These are phyloP conservation scores for Aureoboletus auriporus DNA, from an alignment of 768 basidiomycete species.

Conservation along the genomic window DNA sequence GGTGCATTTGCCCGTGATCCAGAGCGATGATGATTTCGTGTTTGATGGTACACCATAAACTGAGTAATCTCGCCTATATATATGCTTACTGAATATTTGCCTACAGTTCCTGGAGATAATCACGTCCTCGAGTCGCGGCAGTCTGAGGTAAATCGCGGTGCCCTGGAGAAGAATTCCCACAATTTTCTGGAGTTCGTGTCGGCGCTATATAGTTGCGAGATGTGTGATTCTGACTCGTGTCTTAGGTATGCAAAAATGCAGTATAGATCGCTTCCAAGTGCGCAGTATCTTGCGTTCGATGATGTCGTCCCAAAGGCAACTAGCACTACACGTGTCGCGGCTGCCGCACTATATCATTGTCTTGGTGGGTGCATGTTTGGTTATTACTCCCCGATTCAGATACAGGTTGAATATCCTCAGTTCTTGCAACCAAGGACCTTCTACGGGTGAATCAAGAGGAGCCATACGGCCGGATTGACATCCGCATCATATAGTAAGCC, in stretches of 20 bases:
- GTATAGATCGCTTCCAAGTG: slow-evolving; percentile 50
- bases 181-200: slow-evolving; percentile 73
- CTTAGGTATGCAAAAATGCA: slow-evolving; percentile 78
- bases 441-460: slow-evolving; percentile 56
- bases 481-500: slow-evolving; percentile 33
- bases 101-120: slow-evolving; percentile 27
- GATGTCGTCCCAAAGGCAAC: slow-evolving; percentile 60
- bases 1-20: slow-evolving; percentile 35
- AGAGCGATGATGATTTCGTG: slow-evolving; percentile 57
- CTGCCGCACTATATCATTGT: slow-evolving; percentile 82
- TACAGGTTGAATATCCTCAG: slow-evolving; percentile 35
- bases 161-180: slow-evolving; percentile 70
- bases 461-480: slow-evolving; percentile 53
- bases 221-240: slow-evolving; percentile 11
- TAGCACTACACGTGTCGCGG: slow-evolving; percentile 73
- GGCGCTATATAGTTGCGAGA: neutral
- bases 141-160: slow-evolving; percentile 51
- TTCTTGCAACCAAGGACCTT: slow-evolving; percentile 73
- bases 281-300: slow-evolving; percentile 54
- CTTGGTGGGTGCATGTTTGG: slow-evolving; percentile 48
- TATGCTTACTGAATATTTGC: slow-evolving; percentile 11
- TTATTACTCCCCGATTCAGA: no score
- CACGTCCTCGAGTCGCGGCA: slow-evolving; percentile 44
- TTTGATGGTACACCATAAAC: slow-evolving; percentile 51
- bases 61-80: neutral